Evolutionary conservation across 495 filamentous ascomycete genomes (phyloP).

Genomic region (Staphylotrichum longicolle): DNA sequence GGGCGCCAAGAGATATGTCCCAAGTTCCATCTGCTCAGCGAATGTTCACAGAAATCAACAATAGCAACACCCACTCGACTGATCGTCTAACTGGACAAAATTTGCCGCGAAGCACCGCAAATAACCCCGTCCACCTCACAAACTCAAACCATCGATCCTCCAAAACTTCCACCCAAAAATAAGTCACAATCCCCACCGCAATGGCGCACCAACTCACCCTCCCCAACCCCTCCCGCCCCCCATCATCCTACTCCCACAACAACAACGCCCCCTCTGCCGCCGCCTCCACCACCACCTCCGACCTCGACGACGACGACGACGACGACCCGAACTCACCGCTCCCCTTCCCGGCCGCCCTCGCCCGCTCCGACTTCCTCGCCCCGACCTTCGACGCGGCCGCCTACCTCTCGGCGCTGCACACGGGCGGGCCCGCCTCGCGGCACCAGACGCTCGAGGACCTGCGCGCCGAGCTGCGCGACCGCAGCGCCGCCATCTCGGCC

Average conservation of each 20-base stretch:
- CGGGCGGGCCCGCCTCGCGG: slow-evolving; percentile 42
- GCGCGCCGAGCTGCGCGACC: slow-evolving; percentile 74
- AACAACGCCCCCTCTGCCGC: slow-evolving; percentile 31
- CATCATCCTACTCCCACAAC: slow-evolving; percentile 35
- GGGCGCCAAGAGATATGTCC: too few relatives aligned
- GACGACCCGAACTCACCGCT: slow-evolving; percentile 60
- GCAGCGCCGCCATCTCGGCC: slow-evolving; percentile 68
- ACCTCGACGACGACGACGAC: slow-evolving; percentile 55
- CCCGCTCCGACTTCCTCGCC: slow-evolving; percentile 73
- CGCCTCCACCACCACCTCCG: slow-evolving; percentile 27
- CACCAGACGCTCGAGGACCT: slow-evolving; percentile 97
- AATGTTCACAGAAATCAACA: too few relatives aligned
- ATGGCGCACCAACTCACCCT: too few relatives aligned
- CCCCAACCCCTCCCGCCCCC: slow-evolving; percentile 30
- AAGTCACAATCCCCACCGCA: too few relatives aligned
- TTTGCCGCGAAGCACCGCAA: too few relatives aligned
- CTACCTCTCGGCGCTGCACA: slow-evolving; percentile 75
- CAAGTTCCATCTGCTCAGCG: too few relatives aligned
- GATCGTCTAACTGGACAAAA: too few relatives aligned
- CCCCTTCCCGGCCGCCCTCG: slow-evolving; percentile 79
- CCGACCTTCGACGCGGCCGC: slow-evolving; percentile 73
- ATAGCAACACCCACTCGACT: too few relatives aligned
- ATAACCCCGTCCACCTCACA: too few relatives aligned
- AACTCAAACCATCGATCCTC: too few relatives aligned
- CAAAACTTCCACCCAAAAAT: too few relatives aligned